Base-by-base conservation (phyloP, 306 rosid genomes). In the Sophora flavescens region DNA sequence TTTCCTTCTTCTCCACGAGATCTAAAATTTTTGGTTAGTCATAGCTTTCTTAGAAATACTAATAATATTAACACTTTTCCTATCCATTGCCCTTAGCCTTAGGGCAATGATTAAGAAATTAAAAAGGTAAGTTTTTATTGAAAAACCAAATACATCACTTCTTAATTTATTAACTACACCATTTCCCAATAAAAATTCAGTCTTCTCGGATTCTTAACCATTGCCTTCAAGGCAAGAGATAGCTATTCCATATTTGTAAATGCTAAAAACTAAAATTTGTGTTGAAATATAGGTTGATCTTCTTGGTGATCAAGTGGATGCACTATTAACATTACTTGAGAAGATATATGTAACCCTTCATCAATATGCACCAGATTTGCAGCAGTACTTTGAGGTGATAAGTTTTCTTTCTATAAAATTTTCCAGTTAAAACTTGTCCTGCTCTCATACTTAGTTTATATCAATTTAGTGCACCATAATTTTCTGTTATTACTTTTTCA, bases 221-320 rank as follows among this genome's bases (percentile, higher is more conserved):
- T 3, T 30, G 32, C 32, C 32, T 30, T 30, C 2, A 30, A 30
- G 2, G 32, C 32, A 30, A 30, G 2, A 3, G 32, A 30, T 30
- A 30, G 32, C 32, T 2, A 30, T 0, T 30, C 3, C 3, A 3
- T 32, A 50, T 9, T 39, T 44, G 18, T 61, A 44, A 63, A 38
- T 80, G 26, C 63, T 58, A 5, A 75, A 52, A 68, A 63, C 50
- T 66, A 33, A 60, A 70, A 48, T 4, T 22, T 59, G 12, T 63
- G 14, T 26, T 59, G 3, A 62, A 66, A 60, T 61, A 14, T 83
- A 90, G 99, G 97, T 95, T 64, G 99, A 95, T 88, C 84, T 92
- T 84, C 86, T 92, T 30, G 99, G 93, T 68, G 97, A 95, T 87
- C 97, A 92, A 87, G 99, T 92, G 83, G 97, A 95, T 54, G 70